phyloP scores from a whole-genome alignment of 495 filamentous ascomycete species.

The Hypoxylon cercidicola region DNA sequence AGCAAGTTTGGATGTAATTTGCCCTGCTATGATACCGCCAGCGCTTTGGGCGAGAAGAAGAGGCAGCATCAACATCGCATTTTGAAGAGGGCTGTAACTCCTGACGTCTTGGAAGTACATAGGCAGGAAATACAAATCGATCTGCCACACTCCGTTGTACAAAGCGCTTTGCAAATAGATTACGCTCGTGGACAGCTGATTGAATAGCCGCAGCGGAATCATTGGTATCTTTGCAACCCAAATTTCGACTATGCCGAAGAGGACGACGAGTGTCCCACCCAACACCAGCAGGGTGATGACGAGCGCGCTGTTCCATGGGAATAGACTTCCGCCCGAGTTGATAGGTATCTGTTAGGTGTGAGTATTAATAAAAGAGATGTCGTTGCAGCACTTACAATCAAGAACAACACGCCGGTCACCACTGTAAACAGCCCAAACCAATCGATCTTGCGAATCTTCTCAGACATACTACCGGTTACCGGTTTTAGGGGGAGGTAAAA shows the following conservation, averaged over 20 bases:
- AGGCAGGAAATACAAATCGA: slow-evolving; percentile 61
- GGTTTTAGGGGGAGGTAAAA: slow-evolving; percentile 50
- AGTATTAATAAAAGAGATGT: slow-evolving; percentile 15
- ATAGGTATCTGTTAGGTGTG: slow-evolving; percentile 60
- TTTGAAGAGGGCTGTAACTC: slow-evolving; percentile 47
- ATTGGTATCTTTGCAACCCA: slow-evolving; percentile 67
- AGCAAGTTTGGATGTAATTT: slow-evolving; percentile 60
- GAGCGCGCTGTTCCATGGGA: slow-evolving; percentile 68
- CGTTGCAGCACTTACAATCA: slow-evolving; percentile 45
- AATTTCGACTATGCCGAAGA: slow-evolving; percentile 68
- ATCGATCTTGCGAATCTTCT: slow-evolving; percentile 53
- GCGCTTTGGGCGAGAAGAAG: slow-evolving; percentile 64
- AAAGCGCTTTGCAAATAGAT: slow-evolving; percentile 70
- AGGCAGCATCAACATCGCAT: slow-evolving; percentile 63
- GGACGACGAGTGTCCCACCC: slow-evolving; percentile 56
- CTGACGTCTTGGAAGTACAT: slow-evolving; percentile 61
- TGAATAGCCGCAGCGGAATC: slow-evolving; percentile 64
- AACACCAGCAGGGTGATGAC: slow-evolving; percentile 70
- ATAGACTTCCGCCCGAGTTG: slow-evolving; percentile 70
- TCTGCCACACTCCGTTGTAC: slow-evolving; percentile 67
- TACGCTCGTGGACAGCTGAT: slow-evolving; percentile 60
- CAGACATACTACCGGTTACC: slow-evolving; percentile 40
- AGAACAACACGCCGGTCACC: slow-evolving; percentile 48
- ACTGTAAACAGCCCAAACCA: slow-evolving; percentile 47
- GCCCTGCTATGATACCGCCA: slow-evolving; percentile 63